Base-by-base conservation (phyloP, 306 rosid genomes). In the Abrus precatorius region DNA sequence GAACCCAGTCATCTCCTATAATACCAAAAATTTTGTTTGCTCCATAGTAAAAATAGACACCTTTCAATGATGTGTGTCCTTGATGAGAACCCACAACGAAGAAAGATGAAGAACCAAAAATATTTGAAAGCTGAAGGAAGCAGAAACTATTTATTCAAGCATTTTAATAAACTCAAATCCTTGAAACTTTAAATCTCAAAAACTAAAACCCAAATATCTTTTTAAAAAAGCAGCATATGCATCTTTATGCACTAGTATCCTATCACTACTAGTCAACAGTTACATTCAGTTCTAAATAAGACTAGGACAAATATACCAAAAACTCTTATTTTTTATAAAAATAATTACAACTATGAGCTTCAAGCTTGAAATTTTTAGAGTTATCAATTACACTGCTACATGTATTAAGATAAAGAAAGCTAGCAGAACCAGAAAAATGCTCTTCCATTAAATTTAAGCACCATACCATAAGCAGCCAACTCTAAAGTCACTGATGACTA, bases 361-460 rank as follows among this genome's bases (percentile, higher is more conserved):
- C 40, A 36, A 36, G 40, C 40, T 2, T 36, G 47, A 43, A 43
- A 43, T 6, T 43, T 38, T 43, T 43, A 6, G 5, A 50, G 36
- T 12, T 5, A 38, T 12, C 8, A 64, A 27, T 30, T 44, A 10
- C 12, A 4, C 11, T 7, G 9, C 7, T 44, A 78, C 5, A 53
- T 9, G 12, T 5, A 27, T 32, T 30, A 36, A 44, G 36, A 40
- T 45, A 43, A 30, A 33, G 12, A 41, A 27, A 52, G 53, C 53
- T 3, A 40, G 47, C 67, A 14, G n/a, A 68, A 44, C 33, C 6
- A 14, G 0, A 43, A 44, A 69, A 32, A 57, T 44, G 72, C 28
- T 49, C 33, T 72, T n/a, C 53, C 50, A 32, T 57, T 43, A 67
- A 47, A 28, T 69, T 41, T n/a, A 36, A 78, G 34, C 49, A 36